A percentile compares a stretch with the other conserved stretches of the same genome.
Evolutionary conservation across 2,329 filamentous ascomycete genomes (phyloP).

Genomic region (Talaromyces sp.): DNA sequence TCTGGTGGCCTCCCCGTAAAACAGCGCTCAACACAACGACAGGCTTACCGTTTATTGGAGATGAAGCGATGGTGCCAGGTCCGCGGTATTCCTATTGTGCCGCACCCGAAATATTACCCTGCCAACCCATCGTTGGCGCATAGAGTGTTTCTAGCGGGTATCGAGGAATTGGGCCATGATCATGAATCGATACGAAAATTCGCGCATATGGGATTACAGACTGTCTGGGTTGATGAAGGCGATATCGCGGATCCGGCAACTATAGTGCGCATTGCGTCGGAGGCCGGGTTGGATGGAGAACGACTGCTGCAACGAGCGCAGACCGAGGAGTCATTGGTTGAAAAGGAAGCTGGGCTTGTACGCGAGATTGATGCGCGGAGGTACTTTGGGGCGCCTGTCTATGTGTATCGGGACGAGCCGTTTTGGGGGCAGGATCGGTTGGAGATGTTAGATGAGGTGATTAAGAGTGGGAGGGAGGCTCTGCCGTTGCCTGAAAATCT

Average conservation of each 20-base stretch:
- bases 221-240: constrained; percentile 10
- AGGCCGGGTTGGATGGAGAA: neutral
- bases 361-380: constrained; percentile 20
- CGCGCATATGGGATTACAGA: constrained; percentile 17
- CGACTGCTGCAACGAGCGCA: neutral
- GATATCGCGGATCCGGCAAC: constrained; percentile 1
- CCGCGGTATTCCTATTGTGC: constrained; percentile 27
- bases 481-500: neutral
- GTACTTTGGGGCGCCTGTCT: constrained; percentile 25
- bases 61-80: constrained; percentile 26
- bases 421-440: constrained; percentile 29
- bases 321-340: neutral
- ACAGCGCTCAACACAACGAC: constrained; percentile 28
- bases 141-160: constrained; percentile 24
- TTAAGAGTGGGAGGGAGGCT: constrained; percentile 20
- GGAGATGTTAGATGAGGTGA: constrained; percentile 25
- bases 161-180: constrained; percentile 16
- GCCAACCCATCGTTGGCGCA: constrained; percentile 30
- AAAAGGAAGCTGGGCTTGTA: constrained; percentile 15
- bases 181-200: constrained; percentile 13
- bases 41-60: constrained; percentile 27
- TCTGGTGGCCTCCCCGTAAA: constrained; percentile 33
- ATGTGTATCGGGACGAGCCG: constrained; percentile 23
- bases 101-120: constrained; percentile 20
- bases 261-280: neutral